Conservation (phyloP, 106 monocot species). For the Chionographis japonica region DNA sequence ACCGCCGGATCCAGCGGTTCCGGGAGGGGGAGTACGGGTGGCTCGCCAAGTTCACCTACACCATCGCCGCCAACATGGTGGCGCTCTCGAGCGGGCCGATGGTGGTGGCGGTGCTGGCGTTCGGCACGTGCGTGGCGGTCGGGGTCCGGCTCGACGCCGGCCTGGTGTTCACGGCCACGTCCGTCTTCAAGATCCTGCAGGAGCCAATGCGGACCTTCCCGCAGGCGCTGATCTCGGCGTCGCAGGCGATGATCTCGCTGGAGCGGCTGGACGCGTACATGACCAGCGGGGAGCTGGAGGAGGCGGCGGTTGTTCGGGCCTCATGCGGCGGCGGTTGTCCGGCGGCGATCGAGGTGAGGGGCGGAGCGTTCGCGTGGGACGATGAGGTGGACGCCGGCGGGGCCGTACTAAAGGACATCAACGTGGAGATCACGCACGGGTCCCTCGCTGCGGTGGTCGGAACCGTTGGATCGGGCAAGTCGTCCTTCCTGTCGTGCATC, state of each 20-base stretch:
- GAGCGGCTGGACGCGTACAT: slow-evolving; percentile 69
- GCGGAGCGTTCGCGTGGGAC: slow-evolving; percentile 69
- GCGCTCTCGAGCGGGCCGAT: slow-evolving; percentile 78
- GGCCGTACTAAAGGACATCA: slow-evolving; percentile 39
- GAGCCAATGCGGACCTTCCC: slow-evolving; percentile 91
- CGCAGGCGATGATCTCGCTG: slow-evolving; percentile 81
- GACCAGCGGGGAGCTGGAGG: slow-evolving; percentile 73
- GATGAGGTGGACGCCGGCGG: slow-evolving; percentile 16
- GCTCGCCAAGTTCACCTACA: slow-evolving; percentile 76
- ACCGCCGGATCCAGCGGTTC: slow-evolving; percentile 43
- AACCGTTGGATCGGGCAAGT: slow-evolving; percentile 93
- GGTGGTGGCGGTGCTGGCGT: slow-evolving; percentile 53
- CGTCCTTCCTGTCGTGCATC: slow-evolving; percentile 71
- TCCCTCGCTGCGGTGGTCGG: slow-evolving; percentile 80
- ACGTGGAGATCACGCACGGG: slow-evolving; percentile 53
- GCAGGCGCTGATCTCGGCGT: slow-evolving; percentile 72
- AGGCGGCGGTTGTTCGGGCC: slow-evolving; percentile 47
- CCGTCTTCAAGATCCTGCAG: slow-evolving; percentile 88
- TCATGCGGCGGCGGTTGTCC: slow-evolving; percentile 6
- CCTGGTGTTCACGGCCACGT: slow-evolving; percentile 86
- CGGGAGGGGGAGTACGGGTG: slow-evolving; percentile 58
- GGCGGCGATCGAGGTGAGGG: slow-evolving; percentile 54
- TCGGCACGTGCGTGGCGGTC: slow-evolving; percentile 53
- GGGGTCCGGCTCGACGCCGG: slow-evolving; percentile 67
- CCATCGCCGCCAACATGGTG: slow-evolving; percentile 64